phyloP scores from a whole-genome alignment of 1,284 basidiomycete species.

The Coniophora puteana region DNA sequence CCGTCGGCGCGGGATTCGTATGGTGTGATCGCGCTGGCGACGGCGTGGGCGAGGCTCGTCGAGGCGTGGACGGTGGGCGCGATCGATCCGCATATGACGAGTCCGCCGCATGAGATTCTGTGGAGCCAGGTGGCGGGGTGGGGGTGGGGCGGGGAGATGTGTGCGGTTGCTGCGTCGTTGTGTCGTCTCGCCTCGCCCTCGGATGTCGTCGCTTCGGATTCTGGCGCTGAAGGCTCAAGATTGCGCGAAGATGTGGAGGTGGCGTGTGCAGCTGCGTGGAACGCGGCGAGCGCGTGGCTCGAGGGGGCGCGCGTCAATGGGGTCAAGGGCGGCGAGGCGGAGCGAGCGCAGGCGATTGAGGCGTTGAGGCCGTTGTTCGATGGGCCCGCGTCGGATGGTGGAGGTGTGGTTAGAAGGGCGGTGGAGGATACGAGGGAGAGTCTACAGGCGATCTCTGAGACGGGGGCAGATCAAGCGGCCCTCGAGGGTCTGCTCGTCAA shows the following conservation, averaged over 20 bases:
- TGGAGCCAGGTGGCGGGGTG: constrained; percentile 84
- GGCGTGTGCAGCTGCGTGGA: constrained; percentile 51
- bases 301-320: constrained; percentile 75
- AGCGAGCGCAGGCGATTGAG: constrained; percentile 40
- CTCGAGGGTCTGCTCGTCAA: constrained; percentile 12
- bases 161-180: constrained; percentile 19
- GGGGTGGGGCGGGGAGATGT: constrained; percentile 67
- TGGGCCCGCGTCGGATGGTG: constrained; percentile 31
- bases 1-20: constrained; percentile 6
- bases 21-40: constrained; percentile 26
- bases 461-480: too few species aligned
- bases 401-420: constrained; percentile 10
- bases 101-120: constrained; percentile 81
- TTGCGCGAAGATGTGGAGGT: constrained; percentile 14
- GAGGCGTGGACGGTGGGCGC: constrained; percentile 81
- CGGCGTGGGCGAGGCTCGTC: constrained; percentile 53
- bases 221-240: constrained; percentile 3
- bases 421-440: not conserved
- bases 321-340: constrained; percentile 59
- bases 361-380: constrained; percentile 31
- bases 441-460: not conserved
- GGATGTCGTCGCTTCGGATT: not conserved
- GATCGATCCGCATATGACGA: constrained; percentile 84
- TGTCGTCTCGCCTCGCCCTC: not conserved
- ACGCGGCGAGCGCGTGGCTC: constrained; percentile 61